A percentile compares a stretch with the other conserved stretches of the same genome.
These are phyloP conservation scores for Eutypa lata DNA, from an alignment of 2,329 filamentous ascomycete species.

Conservation along the genomic window DNA sequence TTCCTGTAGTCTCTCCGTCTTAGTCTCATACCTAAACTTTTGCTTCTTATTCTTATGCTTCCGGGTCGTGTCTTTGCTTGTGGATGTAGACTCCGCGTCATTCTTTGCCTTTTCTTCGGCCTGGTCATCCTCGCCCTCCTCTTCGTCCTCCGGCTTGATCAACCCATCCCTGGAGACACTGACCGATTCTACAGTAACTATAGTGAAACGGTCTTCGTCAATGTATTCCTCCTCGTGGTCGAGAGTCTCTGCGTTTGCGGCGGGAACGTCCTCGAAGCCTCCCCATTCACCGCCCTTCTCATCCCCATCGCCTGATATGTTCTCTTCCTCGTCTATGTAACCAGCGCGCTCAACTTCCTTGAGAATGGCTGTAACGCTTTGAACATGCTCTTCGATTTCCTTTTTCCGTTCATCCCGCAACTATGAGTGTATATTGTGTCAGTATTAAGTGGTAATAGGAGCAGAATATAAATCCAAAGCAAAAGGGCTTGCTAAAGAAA, in stretches of 20 bases:
- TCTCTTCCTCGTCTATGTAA: conserved; percentile 32
- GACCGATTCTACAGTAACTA: conserved; percentile 89
- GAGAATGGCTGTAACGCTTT: conserved; percentile 69
- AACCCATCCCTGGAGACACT: conserved; percentile 74
- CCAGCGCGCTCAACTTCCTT: conserved; percentile 55
- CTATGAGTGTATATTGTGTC: conserved; percentile 41
- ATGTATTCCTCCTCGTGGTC: conserved; percentile 91
- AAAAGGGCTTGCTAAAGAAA: background rate
- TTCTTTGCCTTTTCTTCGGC: conserved; percentile 32
- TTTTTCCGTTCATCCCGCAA: conserved; percentile 77
- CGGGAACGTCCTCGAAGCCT: conserved; percentile 56
- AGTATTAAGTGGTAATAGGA: background rate
- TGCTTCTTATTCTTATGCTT: conserved; percentile 77
- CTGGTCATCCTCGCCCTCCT: conserved; percentile 32
- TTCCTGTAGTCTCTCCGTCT: conserved; percentile 75
- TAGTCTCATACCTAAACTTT: conserved; percentile 92
- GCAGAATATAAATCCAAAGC: background rate
- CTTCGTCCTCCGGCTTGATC: conserved; percentile 48
- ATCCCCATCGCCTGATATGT: conserved; percentile 29
- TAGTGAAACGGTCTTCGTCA: conserved; percentile 94
- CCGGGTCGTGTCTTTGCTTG: conserved; percentile 49
- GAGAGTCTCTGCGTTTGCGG: conserved; percentile 44
- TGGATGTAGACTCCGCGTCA: conserved; percentile 28
- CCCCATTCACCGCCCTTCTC: conserved; percentile 54
- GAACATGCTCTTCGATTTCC: conserved; percentile 79